Conservation (phyloP, 208 protist species). For the Trypanosoma grayi region DNA sequence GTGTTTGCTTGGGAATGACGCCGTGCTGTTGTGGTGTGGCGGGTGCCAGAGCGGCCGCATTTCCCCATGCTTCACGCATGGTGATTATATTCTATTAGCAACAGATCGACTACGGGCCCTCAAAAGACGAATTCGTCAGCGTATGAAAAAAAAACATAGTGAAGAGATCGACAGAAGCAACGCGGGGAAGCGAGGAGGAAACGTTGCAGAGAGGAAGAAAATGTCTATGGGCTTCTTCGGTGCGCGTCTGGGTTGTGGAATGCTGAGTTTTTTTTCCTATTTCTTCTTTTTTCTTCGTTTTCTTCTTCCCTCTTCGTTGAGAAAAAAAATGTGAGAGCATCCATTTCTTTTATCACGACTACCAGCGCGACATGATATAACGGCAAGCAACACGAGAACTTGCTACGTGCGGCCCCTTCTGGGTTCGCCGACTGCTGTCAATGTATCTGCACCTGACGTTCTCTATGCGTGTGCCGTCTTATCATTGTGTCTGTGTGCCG, state of each 20-base stretch:
- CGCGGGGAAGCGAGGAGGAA: neutral
- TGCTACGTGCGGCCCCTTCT: neutral
- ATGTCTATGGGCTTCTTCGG: too few species aligned
- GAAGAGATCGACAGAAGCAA: neutral
- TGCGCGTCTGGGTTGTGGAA: too few species aligned
- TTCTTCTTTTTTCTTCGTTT: slow-evolving; percentile 19
- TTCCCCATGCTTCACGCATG: too few species aligned
- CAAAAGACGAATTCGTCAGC: too few species aligned
- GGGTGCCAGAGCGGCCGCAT: too few species aligned
- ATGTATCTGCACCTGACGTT: neutral
- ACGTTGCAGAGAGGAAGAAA: neutral
- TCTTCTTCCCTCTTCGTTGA: neutral
- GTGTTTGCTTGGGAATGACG: too few species aligned
- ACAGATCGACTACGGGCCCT: too few species aligned
- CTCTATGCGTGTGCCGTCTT: slow-evolving; percentile 1
- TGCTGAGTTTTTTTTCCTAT: slow-evolving; percentile 1
- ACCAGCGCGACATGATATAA: neutral
- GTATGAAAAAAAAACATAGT: too few species aligned
- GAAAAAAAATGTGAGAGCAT: neutral
- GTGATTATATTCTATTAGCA: too few species aligned
- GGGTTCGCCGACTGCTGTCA: neutral
- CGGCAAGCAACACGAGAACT: neutral
- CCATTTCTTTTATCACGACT: neutral
- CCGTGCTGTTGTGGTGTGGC: too few species aligned
- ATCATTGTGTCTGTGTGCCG: slow-evolving; percentile 12